A percentile compares a stretch with the other conserved stretches of the same genome.
Conservation (phyloP, 2,329 filamentous ascomycete genomes). For the Paracamarosporium sp. region DNA sequence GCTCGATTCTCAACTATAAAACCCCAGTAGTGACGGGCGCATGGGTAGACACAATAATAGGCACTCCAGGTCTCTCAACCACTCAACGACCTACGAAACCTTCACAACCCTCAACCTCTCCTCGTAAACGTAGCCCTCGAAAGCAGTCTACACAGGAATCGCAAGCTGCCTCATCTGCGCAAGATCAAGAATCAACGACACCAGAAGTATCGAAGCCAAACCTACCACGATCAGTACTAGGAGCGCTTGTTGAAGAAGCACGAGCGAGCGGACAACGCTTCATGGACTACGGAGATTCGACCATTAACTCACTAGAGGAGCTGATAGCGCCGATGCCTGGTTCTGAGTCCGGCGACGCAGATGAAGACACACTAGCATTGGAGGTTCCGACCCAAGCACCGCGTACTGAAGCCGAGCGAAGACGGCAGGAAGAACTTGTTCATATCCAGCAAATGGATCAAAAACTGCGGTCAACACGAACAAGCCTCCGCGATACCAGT, state of each 20-base stretch:
- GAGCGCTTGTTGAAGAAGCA: slow-evolving; percentile 50
- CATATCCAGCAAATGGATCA: slow-evolving; percentile 52
- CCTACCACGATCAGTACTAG: slow-evolving; percentile 45
- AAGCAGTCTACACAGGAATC: slow-evolving; percentile 18
- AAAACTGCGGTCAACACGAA: slow-evolving; percentile 47
- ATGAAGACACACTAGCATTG: slow-evolving; percentile 43
- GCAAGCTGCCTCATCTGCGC: not conserved
- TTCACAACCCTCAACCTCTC: slow-evolving; percentile 24
- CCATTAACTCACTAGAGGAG: slow-evolving; percentile 56
- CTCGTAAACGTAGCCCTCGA: slow-evolving; percentile 23
- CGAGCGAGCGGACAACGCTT: slow-evolving; percentile 27
- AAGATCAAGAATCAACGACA: slow-evolving; percentile 1
- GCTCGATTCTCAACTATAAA: slow-evolving; percentile 36
- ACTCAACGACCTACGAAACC: slow-evolving; percentile 15
- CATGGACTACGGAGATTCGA: slow-evolving; percentile 53
- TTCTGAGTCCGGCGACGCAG: slow-evolving; percentile 23
- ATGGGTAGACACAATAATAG: slow-evolving; percentile 57
- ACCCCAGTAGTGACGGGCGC: slow-evolving; percentile 56
- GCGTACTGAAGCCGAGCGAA: slow-evolving; percentile 49
- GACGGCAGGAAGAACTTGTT: slow-evolving; percentile 50
- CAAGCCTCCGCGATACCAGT: slow-evolving; percentile 52
- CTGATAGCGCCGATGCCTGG: slow-evolving; percentile 42
- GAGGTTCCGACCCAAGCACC: slow-evolving; percentile 34
- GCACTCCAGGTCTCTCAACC: slow-evolving; percentile 50
- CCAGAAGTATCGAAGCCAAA: slow-evolving; percentile 23